Evolutionary conservation across 306 rosid genomes (phyloP), one percentile per base, ranked within the genome.

Genomic region (Argentina anserina): DNA sequence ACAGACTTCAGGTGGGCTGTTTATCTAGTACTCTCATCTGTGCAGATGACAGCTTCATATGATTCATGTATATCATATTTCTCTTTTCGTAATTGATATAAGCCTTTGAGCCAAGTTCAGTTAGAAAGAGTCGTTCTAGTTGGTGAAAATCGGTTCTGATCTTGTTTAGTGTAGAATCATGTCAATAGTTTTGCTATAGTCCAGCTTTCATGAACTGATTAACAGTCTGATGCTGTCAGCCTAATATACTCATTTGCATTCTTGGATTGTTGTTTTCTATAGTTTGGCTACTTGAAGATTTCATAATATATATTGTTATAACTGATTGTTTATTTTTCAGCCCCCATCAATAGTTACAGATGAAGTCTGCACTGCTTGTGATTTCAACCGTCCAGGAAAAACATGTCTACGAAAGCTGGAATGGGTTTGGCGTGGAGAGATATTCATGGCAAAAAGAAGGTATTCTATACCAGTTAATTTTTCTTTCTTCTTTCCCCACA

Each of bases 361-460:
- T 76, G 98, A 93, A 85, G 80, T 89, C 75, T 91, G 98, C 84
- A 94, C 98, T 81, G 97, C 98, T 63, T 94, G 98, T 85, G 98
- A 91, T 86, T 94, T 94, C 85, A 89, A 94, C 78, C 95, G 97
- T 73, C 98, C 98, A 9, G 97, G 91, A 47, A 94, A 94, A 80
- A 89, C 90, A 77, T 93, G 98, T 79, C 92, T 93, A 60, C 93
- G 98, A 36, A 90, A 86, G 72, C 98, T 93, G 84, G 98, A 93
- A 83, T 93, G 98, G 98, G 97, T 90, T 80, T 93, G 98, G 98
- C 97, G 98, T 61, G 98, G 98, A 79, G 97, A 91, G 85, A 78
- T 78, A 62, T 93, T 85, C 92, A 87, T 75, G 87, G 98, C 91
- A 75, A 89, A 86, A 84, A 91, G 75, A 81, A 94, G 98, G 98